Conservation (phyloP, 148 eudicot species). For the Rhododendron molle region DNA sequence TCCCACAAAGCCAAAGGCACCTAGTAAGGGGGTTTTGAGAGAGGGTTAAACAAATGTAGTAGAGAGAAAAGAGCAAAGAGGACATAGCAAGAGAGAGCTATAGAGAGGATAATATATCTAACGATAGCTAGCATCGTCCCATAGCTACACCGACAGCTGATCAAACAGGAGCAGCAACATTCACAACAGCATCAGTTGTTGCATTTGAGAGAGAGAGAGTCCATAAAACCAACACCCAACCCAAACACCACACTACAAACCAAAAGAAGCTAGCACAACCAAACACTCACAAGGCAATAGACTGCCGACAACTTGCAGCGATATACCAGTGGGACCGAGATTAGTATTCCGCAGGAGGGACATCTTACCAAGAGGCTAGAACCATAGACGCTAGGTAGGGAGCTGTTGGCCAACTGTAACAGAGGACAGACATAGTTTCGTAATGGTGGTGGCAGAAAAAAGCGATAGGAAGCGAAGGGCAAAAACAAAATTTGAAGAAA, state of each 20-base stretch:
- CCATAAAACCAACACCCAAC: background rate
- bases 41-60: background rate
- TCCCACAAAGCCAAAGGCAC: background rate
- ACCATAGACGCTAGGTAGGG: background rate
- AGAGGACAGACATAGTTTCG: background rate
- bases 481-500: background rate
- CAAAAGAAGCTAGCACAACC: background rate
- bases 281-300: background rate
- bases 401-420: background rate
- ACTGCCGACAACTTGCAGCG: background rate
- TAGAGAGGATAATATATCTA: background rate
- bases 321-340: background rate
- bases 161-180: background rate
- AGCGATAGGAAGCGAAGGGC: background rate
- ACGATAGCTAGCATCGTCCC: background rate
- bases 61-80: background rate
- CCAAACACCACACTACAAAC: background rate
- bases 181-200: background rate
- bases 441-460: background rate
- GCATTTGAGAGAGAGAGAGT: background rate
- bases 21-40: background rate
- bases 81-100: background rate
- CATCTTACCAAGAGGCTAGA: background rate
- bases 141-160: background rate
- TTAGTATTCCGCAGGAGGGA: background rate